Percentiles rank a stretch among this genome's conserved stretches.
Conservation (phyloP, 306 rosid genomes). For the Pterocarpus macrocarpus region DNA sequence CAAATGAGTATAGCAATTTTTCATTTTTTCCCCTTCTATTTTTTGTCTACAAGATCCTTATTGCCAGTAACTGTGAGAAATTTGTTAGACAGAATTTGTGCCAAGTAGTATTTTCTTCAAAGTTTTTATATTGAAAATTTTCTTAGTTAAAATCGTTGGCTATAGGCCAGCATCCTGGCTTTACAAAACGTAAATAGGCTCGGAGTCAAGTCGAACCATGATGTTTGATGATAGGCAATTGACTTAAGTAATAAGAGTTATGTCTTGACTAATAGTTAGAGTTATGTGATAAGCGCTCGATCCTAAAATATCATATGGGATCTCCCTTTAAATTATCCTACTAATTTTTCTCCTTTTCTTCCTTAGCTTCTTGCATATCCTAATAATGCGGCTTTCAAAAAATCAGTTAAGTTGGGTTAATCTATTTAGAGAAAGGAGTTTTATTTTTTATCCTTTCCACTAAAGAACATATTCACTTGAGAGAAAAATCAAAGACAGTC, state of each 20-base stretch:
- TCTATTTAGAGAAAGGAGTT: constrained; percentile 23
- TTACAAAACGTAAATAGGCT: too few relatives aligned
- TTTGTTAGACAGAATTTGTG: not conserved
- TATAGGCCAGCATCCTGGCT: too few relatives aligned
- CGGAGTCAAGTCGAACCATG: too few relatives aligned
- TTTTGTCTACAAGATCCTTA: too few relatives aligned
- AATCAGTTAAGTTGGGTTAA: not conserved
- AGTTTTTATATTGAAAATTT: constrained; percentile 13
- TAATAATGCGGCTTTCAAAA: constrained; percentile 9
- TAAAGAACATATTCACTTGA: not conserved
- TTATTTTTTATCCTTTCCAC: not conserved
- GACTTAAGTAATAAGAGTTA: too few relatives aligned
- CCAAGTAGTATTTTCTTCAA: not conserved
- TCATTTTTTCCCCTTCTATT: not conserved
- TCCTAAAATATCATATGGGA: not conserved
- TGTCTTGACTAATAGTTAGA: too few relatives aligned
- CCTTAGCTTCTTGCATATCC: not conserved
- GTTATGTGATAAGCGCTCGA: too few relatives aligned
- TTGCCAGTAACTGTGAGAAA: not conserved
- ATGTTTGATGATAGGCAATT: too few relatives aligned
- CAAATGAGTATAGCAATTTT: not conserved
- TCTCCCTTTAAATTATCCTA: not conserved
- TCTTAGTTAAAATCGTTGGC: not conserved
- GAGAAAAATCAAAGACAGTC: not conserved
- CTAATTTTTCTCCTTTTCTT: not conserved